phyloP scores from a whole-genome alignment of 441 rosid species.

The Brassica hybrid region DNA sequence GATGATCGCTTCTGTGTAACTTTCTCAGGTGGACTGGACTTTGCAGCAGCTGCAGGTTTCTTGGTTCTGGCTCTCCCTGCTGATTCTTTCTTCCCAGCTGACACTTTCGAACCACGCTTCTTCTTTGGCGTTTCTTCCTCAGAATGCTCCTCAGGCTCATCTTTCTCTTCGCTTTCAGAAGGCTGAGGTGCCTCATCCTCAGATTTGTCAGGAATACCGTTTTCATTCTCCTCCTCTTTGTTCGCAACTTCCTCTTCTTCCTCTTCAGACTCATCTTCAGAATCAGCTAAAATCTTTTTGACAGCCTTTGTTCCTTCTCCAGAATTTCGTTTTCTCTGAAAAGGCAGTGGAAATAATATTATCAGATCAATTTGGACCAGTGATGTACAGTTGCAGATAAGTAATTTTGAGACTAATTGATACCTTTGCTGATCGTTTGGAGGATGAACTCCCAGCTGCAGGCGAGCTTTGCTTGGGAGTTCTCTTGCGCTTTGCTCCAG shows the following conservation, averaged over 20 bases:
- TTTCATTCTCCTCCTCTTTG: conserved; percentile 59
- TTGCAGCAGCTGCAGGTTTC: conserved; percentile 49
- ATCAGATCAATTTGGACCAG: conserved; percentile 11
- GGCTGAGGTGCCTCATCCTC: conserved; percentile 56
- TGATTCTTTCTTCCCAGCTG: conserved; percentile 58
- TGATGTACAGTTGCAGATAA: conserved; percentile 12
- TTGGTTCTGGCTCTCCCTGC: conserved; percentile 64
- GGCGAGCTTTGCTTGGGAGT: conserved; percentile 55
- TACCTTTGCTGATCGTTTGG: conserved; percentile 41
- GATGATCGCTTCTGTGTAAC: conserved; percentile 52
- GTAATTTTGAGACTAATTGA: not conserved
- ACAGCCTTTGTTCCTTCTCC: conserved; percentile 37
- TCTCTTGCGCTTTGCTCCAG: conserved; percentile 80
- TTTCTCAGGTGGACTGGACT: conserved; percentile 60
- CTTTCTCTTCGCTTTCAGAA: conserved; percentile 80
- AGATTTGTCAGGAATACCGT: conserved; percentile 51
- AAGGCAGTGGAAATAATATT: conserved; percentile 4
- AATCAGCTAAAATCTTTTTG: conserved; percentile 30
- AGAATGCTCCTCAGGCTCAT: conserved; percentile 52
- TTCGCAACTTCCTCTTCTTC: conserved; percentile 55
- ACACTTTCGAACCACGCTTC: conserved; percentile 52
- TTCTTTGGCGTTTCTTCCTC: conserved; percentile 42
- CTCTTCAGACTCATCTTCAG: conserved; percentile 53
- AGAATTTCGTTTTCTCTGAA: conserved; percentile 63
- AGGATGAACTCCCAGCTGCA: conserved; percentile 42